Evolutionary conservation across 208 protist species (phyloP), one percentile per base, ranked within the genome.

Genomic region (Leishmania braziliensis): DNA sequence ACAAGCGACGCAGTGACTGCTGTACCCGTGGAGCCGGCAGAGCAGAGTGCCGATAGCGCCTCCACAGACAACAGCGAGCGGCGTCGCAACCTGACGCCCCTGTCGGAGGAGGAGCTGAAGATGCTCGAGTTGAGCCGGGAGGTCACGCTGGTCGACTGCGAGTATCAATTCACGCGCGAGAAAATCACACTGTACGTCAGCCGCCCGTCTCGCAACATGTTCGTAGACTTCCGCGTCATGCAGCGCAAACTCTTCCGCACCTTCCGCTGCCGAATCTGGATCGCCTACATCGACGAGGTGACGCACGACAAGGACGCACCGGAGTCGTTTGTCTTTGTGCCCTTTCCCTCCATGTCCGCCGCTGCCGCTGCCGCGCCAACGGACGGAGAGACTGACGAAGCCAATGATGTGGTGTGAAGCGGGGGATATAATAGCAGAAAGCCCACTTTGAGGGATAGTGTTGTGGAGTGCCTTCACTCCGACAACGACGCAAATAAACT

Each of bases 181-280:
- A 96, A 96, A 81, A 85, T 96, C 29, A 96, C 92, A 12, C 77
- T 96, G 50, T 96, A 91, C 80, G 83, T 93, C 23, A 85, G 77
- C 29, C 89, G 89, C 29, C 88, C 89, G 2, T 85, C 83, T 18
- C 79, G 80, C 6, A 83, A 85, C 51, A 82, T 89, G 29, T 94
- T 94, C 60, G 86, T 93, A 4, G 89, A 94, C 77, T 96, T 96
- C 58, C 87, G 90, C n/a, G 80, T 88, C 51, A 90, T 96, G 90
- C 90, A 94, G 82, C 87, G 92, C 54, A 89, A 89, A 80, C 86
- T 96, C 18, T 90, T 88, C 85, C 89, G 90, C 50, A 75, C 84
- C 48, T 91, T 93, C 39, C 88, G 89, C 70, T 94, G 90, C 79
- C 90, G 90, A 74, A 96, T 96, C 68, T 96, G 92, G 90, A 85